Percentiles rank a stretch among this genome's conserved stretches.
These are phyloP conservation scores for Diaporthe vexans DNA, from an alignment of 2,329 filamentous ascomycete genomes.

Conservation along the genomic window DNA sequence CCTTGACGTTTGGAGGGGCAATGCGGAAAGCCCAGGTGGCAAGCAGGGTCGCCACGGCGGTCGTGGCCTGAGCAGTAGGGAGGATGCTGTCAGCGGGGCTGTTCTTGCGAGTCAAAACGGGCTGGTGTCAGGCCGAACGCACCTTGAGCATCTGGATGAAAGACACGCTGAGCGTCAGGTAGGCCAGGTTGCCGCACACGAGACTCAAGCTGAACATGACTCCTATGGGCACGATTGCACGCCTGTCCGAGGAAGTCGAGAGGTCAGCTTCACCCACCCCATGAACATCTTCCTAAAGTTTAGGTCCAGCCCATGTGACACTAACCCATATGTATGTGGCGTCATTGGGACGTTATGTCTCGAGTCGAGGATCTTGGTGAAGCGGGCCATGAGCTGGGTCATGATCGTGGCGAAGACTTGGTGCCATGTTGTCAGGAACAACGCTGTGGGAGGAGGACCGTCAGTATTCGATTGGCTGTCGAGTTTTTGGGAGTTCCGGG, in stretches of 20 bases:
- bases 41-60: conserved; percentile 88
- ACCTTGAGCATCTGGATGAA: conserved; percentile 99
- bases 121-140: neutral
- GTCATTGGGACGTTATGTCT: conserved; percentile 96
- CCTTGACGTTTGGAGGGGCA: conserved; percentile 82
- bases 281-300: neutral
- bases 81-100: neutral
- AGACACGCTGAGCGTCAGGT: conserved; percentile 89
- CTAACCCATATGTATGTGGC: conserved; percentile 50
- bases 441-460: conserved; percentile 65
- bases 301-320: neutral
- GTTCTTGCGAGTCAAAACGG: conserved; percentile 15
- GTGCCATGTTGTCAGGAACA: conserved; percentile 93
- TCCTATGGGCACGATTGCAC: conserved; percentile 90
- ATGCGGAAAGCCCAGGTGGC: conserved; percentile 87
- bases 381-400: conserved; percentile 89
- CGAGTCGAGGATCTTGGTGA: conserved; percentile 87
- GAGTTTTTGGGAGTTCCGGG: neutral
- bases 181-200: conserved; percentile 92
- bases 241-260: conserved; percentile 69
- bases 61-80: conserved; percentile 77
- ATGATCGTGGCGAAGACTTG: conserved; percentile 88
- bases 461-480: conserved; percentile 6
- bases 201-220: conserved; percentile 92
- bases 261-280: conserved; percentile 69